phyloP scores from a whole-genome alignment of 75 land plant genomes.

The Ceratopteris richardii region DNA sequence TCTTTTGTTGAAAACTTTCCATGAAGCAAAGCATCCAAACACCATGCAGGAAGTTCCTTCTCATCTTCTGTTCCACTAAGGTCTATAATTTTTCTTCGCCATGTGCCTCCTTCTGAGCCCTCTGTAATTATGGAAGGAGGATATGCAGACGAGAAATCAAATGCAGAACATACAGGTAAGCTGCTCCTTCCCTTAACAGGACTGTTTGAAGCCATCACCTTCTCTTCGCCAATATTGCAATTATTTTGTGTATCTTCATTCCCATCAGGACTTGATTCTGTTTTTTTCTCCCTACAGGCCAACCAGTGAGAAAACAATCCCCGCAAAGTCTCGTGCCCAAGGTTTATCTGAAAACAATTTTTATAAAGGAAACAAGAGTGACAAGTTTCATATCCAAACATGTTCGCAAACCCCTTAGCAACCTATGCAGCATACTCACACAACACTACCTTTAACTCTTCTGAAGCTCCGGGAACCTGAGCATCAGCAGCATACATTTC shows the following conservation, averaged over 20 bases:
- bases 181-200: too few relatives aligned
- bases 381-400: too few relatives aligned
- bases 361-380: too few relatives aligned
- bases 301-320: constrained; percentile 83
- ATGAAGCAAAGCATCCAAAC: constrained; percentile 72
- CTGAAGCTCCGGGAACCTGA: constrained; percentile 61
- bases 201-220: too few relatives aligned
- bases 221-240: constrained; percentile 27
- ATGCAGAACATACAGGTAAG: constrained; percentile 32
- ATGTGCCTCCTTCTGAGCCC: constrained; percentile 88
- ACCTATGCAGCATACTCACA: too few relatives aligned
- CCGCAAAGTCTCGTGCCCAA: constrained; percentile 93
- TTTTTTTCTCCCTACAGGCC: not conserved
- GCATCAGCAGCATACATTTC: constrained; percentile 95
- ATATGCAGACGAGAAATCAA: constrained; percentile 70
- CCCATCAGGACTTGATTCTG: not conserved
- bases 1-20: constrained; percentile 74
- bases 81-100: constrained; percentile 89
- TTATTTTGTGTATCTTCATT: constrained; percentile 55
- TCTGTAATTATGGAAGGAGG: constrained; percentile 92
- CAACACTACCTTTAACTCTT: constrained; percentile 71
- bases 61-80: constrained; percentile 92
- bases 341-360: constrained; percentile 84
- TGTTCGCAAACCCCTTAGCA: too few relatives aligned
- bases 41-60: constrained; percentile 88